Conservation (phyloP, 208 protist species). For the Leishmania arabica region DNA sequence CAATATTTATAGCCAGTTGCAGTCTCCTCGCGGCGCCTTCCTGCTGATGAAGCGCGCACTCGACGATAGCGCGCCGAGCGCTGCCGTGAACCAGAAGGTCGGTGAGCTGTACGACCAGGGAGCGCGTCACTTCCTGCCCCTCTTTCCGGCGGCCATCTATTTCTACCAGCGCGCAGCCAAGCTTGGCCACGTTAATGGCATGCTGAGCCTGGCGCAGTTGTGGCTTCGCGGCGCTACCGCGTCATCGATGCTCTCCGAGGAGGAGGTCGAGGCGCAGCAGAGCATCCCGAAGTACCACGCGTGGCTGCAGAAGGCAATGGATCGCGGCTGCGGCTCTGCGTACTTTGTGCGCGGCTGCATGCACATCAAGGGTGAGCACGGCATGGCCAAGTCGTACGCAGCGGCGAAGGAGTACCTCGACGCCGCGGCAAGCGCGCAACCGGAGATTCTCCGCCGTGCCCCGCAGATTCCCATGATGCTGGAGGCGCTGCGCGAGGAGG, state of each 20-base stretch:
- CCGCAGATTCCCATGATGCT: constrained; percentile 65
- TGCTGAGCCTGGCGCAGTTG: constrained; percentile 86
- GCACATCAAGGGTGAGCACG: constrained; percentile 87
- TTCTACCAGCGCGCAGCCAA: constrained; percentile 91
- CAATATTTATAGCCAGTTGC: constrained; percentile 81
- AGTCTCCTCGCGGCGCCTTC: constrained; percentile 67
- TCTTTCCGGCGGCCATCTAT: constrained; percentile 87
- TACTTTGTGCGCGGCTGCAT: constrained; percentile 89
- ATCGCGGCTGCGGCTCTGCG: constrained; percentile 84
- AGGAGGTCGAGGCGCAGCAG: constrained; percentile 63
- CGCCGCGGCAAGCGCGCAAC: constrained; percentile 51
- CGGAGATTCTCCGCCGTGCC: constrained; percentile 69
- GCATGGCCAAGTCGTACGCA: constrained; percentile 66
- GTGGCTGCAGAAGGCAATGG: constrained; percentile 85
- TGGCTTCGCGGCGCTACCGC: constrained; percentile 75
- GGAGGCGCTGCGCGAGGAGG: constrained; percentile 66
- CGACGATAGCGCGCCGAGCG: constrained; percentile 68
- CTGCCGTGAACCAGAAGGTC: constrained; percentile 67
- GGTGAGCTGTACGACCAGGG: constrained; percentile 89
- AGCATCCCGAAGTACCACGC: constrained; percentile 76
- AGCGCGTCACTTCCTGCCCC: constrained; percentile 77
- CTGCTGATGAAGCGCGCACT: constrained; percentile 79
- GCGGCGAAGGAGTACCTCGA: constrained; percentile 81
- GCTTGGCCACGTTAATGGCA: constrained; percentile 78
- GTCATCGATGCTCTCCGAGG: constrained; percentile 72